Evolutionary conservation across 1,284 basidiomycete genomes (phyloP), one percentile per base, ranked within the genome.

Genomic region (Puccinia brachypodii): DNA sequence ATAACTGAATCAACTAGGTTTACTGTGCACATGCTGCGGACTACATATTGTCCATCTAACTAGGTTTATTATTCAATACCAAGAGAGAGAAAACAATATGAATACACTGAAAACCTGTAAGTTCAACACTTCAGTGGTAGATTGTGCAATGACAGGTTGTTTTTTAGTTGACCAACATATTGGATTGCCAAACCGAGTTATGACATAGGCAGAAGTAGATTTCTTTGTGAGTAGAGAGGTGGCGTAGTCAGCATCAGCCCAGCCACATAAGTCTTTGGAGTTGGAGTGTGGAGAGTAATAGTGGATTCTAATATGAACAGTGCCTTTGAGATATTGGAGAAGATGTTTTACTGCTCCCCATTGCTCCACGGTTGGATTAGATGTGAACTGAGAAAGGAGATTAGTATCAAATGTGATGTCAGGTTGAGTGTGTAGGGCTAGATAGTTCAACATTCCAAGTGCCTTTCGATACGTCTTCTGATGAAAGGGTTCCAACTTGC

Each of bases 181-280:
- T 11, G 58, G 19, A 25, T 62, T 62, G 13, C 28, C 22, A 62
- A 62, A 62, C 9, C 19, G 28, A 11, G 28, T 62, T 9, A 62
- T 25, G 9, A 62, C 58, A 62, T 14, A 62, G 9, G 9, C 13
- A 62, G 58, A 62, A 13, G 58, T 62, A 13, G 58, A 62, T 25
- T 62, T 62, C 25, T 62, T 62, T 14, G 9, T 25, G 11, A 62
- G 13, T 11, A 13, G 13, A 22, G 9, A 13, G 13, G 9, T 62
- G 13, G 58, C 58, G 28, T 62, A 62, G 58, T 62, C 58, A 11
- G 58, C 58, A 31, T 62, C 58, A 62, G 58, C 58, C 58, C 58
- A 62, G 9, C 58, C 19, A 62, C 19, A n/a, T 25, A 62, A 31
- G 19, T 13, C 25, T 11, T 11, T 25, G 13, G 13, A 25, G 25